Base-by-base conservation (phyloP, 2,329 filamentous ascomycete genomes). In the Purpureocillium lavendulum region DNA sequence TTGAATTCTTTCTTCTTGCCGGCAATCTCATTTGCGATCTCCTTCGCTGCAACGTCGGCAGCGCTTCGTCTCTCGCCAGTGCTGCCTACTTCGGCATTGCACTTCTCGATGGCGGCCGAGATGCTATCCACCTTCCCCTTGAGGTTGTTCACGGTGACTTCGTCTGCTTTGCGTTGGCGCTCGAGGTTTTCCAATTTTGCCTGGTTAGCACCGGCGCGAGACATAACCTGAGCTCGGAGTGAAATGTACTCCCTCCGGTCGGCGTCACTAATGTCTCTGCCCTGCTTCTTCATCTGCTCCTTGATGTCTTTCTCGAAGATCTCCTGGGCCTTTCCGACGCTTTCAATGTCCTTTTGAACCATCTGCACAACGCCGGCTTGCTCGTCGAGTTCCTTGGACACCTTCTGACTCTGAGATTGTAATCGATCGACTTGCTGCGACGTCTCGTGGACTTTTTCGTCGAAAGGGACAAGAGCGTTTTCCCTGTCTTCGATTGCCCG, bases 1-100 rank as follows among this genome's bases (percentile, higher is more conserved):
- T 95, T 92, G 56, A 88, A 84, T 44, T 92, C 84, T 56, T 90
- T 94, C 65, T 94, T 95, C 68, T 94, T 97, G 17, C 69, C 65
- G 24, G 88, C 82, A 36, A 94, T 85, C n/a, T 92, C 84, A 45
- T 77, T 74, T 7, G 78, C 73, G n/a, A 84, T 73, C 35, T 84
- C 71, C 48, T 82, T 82, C 43, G 83, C 75, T 7, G 70, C 68
- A 10, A 71, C 65, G 43, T 84, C 77, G 11, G 81, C 73, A 4
- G 75, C 64, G 30, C 74, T 67, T 51, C 78, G 84, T 41, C 85
- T 79, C 51, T 87, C 80, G 43, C 75, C 71, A 44, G 94, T 77
- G 13, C 73, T 75, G 30, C 71, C 64, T 13, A 88, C 66, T 45
- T 96, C 88, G 4, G 73, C 71, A 45, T 87, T 78, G 4, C 92